These are phyloP conservation scores for Spergularia azorica DNA, from an alignment of 179 eudicot genomes.

Conservation along the genomic window DNA sequence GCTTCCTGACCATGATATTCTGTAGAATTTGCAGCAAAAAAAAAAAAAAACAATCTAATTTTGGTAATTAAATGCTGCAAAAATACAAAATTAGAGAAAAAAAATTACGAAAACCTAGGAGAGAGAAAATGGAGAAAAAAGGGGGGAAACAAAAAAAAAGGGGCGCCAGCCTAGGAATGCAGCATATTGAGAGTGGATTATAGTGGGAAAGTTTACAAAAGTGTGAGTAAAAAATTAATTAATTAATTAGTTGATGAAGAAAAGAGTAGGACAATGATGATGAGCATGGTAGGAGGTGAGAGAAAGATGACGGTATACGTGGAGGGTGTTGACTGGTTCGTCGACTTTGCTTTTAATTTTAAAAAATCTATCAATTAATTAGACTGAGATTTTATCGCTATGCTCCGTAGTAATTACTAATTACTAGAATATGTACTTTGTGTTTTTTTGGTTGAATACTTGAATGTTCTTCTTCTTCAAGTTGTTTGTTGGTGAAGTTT, in stretches of 20 bases:
- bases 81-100: neutral
- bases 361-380: neutral
- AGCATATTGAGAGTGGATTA: neutral
- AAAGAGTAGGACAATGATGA: neutral
- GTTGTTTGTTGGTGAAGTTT: no score
- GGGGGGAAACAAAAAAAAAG: neutral
- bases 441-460: no score
- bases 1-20: constrained; percentile 71
- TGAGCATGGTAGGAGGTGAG: neutral
- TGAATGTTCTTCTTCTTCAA: no score
- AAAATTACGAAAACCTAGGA: constrained; percentile 34
- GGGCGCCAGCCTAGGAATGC: constrained; percentile 7
- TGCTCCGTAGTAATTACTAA: no score
- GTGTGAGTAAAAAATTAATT: neutral
- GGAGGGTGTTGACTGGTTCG: constrained; percentile 14
- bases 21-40: constrained; percentile 12
- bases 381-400: no score
- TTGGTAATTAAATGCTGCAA: neutral
- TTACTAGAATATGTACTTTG: no score
- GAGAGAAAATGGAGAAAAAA: constrained; percentile 23
- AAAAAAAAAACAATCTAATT: neutral
- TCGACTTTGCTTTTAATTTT: constrained; percentile 10
- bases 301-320: neutral
- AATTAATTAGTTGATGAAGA: no score
- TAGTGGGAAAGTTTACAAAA: constrained; percentile 6